phyloP scores from a whole-genome alignment of 805 yeast genomes.

The Zygosaccharomyces gambellarensis region DNA sequence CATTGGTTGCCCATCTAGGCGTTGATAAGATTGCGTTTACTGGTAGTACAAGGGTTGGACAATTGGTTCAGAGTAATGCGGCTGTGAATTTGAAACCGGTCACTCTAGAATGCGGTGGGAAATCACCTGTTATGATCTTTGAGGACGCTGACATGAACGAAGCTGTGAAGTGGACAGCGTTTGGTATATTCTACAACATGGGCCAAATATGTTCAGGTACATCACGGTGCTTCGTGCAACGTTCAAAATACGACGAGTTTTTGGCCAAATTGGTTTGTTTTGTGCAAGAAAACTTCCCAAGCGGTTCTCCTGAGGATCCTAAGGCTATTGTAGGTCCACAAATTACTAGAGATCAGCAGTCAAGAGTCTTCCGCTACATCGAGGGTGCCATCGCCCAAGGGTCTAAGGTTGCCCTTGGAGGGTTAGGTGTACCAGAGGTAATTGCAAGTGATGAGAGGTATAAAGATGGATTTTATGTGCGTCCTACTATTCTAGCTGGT shows the following conservation, averaged over 20 bases:
- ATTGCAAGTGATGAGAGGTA: slow-evolving; percentile 18
- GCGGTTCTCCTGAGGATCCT: slow-evolving; percentile 44
- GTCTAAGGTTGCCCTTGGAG: slow-evolving; percentile 46
- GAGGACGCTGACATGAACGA: slow-evolving; percentile 45
- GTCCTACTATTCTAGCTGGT: slow-evolving; percentile 48
- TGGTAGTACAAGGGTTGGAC: slow-evolving; percentile 50
- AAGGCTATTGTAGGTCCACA: slow-evolving; percentile 50
- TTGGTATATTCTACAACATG: slow-evolving; percentile 55
- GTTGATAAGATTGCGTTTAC: slow-evolving; percentile 53
- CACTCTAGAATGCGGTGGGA: slow-evolving; percentile 51
- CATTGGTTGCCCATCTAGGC: slow-evolving; percentile 41
- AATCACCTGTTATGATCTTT: slow-evolving; percentile 45
- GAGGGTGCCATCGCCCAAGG: slow-evolving; percentile 49
- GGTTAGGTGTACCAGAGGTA: slow-evolving; percentile 33
- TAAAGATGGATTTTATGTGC: slow-evolving; percentile 36
- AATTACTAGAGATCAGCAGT: slow-evolving; percentile 47
- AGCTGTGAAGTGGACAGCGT: slow-evolving; percentile 48
- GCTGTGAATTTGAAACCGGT: slow-evolving; percentile 43
- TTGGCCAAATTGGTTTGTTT: slow-evolving; percentile 37
- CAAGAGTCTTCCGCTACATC: slow-evolving; percentile 43
- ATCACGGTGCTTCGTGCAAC: slow-evolving; percentile 54
- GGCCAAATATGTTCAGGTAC: slow-evolving; percentile 67
- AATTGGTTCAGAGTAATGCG: slow-evolving; percentile 40
- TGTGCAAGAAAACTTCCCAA: slow-evolving; percentile 37
- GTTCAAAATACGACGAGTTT: slow-evolving; percentile 48